Conservation (phyloP, 192 early-diverging fungal species). For the Chytriomyces sp. region DNA sequence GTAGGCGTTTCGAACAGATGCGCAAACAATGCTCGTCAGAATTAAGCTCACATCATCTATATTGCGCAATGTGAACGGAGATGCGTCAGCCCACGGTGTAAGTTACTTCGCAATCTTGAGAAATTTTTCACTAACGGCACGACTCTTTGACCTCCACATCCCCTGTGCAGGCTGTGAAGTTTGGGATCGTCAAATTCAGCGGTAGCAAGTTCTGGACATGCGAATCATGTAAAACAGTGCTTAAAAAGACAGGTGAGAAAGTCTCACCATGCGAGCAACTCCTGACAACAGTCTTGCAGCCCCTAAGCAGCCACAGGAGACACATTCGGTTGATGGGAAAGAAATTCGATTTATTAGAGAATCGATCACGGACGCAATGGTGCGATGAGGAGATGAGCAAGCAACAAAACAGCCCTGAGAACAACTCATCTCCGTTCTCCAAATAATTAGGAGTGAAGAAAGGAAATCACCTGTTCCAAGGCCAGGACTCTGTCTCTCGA, state of each 20-base stretch:
- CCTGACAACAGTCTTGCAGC: no score
- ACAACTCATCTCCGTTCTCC: no score
- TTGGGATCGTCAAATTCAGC: slow-evolving; percentile 41
- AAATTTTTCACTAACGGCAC: slow-evolving; percentile 18
- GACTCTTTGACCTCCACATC: slow-evolving; percentile 23
- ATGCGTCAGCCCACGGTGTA: neutral
- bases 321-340: no score
- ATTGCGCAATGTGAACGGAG: neutral
- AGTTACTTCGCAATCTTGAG: neutral
- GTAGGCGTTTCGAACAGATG: slow-evolving; percentile 69
- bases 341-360: no score
- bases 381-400: no score
- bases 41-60: slow-evolving; percentile 72
- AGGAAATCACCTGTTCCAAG: no score
- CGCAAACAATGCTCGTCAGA: slow-evolving; percentile 70
- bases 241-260: neutral
- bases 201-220: slow-evolving; percentile 24
- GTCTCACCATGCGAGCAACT: no score
- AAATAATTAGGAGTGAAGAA: no score
- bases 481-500: no score
- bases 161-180: slow-evolving; percentile 22
- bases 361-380: no score
- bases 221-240: neutral
- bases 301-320: no score
- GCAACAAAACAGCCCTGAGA: no score